phyloP scores from a whole-genome alignment of 2,329 filamentous ascomycete genomes.

The Penicillium sp. region DNA sequence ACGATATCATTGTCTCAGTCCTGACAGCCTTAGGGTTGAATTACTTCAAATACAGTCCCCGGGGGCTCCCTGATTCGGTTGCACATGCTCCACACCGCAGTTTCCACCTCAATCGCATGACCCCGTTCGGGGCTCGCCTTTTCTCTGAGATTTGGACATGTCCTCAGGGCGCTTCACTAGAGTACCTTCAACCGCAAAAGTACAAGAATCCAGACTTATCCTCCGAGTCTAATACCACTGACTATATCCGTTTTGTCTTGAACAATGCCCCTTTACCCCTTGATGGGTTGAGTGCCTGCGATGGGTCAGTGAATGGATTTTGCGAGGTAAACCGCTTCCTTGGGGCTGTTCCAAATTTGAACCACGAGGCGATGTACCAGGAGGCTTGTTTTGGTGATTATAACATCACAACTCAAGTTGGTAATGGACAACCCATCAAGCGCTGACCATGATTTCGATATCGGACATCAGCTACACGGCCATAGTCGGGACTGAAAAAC shows the following conservation, averaged over 20 bases:
- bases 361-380: slow-evolving; percentile 28
- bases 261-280: slow-evolving; percentile 30
- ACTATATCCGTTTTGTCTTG: slow-evolving; percentile 32
- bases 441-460: neutral
- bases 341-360: slow-evolving; percentile 18
- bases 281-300: slow-evolving; percentile 26
- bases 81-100: slow-evolving; percentile 47
- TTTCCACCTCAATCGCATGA: slow-evolving; percentile 54
- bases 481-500: no score
- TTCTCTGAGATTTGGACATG: slow-evolving; percentile 59
- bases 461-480: neutral
- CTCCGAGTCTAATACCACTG: slow-evolving; percentile 6
- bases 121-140: slow-evolving; percentile 56
- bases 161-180: slow-evolving; percentile 19
- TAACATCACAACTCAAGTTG: slow-evolving; percentile 24
- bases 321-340: slow-evolving; percentile 28
- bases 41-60: slow-evolving; percentile 45
- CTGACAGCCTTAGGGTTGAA: slow-evolving; percentile 55
- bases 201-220: slow-evolving; percentile 31
- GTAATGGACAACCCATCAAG: slow-evolving; percentile 14
- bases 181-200: slow-evolving; percentile 42
- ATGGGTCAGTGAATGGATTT: slow-evolving; percentile 27
- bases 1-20: slow-evolving; percentile 53
- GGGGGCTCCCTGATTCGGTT: slow-evolving; percentile 25
- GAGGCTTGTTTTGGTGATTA: slow-evolving; percentile 32